A percentile compares a stretch with the other conserved stretches of the same genome.
These are phyloP conservation scores for Prosopis cineraria DNA, from an alignment of 306 rosid species.

Conservation along the genomic window DNA sequence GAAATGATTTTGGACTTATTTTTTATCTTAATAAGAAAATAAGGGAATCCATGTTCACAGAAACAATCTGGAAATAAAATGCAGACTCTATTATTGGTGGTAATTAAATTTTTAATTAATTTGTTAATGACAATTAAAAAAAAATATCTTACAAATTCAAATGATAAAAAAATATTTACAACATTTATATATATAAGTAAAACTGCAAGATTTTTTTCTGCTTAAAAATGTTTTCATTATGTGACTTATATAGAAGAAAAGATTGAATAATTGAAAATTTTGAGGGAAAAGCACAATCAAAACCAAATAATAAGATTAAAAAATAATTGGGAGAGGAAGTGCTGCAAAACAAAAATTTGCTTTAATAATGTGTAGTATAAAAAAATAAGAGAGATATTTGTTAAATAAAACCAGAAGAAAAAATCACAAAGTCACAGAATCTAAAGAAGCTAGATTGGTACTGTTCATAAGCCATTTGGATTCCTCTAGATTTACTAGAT, in stretches of 20 bases:
- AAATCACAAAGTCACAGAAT: background rate
- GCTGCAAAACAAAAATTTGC: background rate
- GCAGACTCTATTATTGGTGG: background rate
- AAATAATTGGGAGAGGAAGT: background rate
- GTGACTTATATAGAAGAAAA: background rate
- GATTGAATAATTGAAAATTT: background rate
- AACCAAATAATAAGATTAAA: background rate
- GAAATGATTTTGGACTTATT: background rate
- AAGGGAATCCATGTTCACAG: background rate
- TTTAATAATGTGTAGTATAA: background rate
- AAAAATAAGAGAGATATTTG: background rate
- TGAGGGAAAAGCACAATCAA: background rate
- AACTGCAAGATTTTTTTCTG: background rate
- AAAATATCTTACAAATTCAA: background rate
- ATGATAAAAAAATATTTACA: background rate
- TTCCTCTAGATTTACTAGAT: background rate
- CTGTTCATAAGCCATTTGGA: background rate
- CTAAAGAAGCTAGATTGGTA: background rate
- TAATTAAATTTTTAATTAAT: background rate
- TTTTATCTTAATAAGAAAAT: background rate
- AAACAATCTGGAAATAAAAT: background rate
- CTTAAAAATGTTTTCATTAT: background rate
- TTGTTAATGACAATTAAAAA: background rate
- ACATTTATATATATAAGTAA: background rate
- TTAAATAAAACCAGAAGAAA: background rate